A percentile compares a stretch with the other conserved stretches of the same genome.
Evolutionary conservation across 2,329 filamentous ascomycete species (phyloP).

Genomic region (Fusarium setosum): DNA sequence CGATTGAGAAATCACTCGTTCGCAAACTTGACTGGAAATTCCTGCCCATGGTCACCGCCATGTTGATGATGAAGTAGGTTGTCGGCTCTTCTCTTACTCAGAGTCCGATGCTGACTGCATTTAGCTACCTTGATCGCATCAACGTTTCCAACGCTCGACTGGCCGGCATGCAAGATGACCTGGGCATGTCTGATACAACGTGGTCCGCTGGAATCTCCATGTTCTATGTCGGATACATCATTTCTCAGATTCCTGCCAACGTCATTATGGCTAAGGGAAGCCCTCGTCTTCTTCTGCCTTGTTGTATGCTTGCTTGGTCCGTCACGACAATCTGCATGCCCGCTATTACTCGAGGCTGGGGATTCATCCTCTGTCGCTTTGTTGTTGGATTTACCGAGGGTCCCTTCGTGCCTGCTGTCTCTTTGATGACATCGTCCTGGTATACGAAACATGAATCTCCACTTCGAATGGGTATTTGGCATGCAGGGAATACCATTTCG

Average conservation of each 20-base stretch:
- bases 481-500: slow-evolving; percentile 57
- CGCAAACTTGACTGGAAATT: slow-evolving; percentile 45
- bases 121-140: slow-evolving; percentile 61
- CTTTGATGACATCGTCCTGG: slow-evolving; percentile 59
- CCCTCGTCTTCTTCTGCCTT: slow-evolving; percentile 49
- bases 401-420: slow-evolving; percentile 56
- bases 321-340: slow-evolving; percentile 58
- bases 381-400: slow-evolving; percentile 47
- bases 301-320: slow-evolving; percentile 56
- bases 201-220: slow-evolving; percentile 55
- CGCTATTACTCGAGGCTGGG: slow-evolving; percentile 46
- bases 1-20: slow-evolving; percentile 40
- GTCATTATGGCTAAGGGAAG: slow-evolving; percentile 55
- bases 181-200: slow-evolving; percentile 47
- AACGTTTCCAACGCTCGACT: slow-evolving; percentile 60
- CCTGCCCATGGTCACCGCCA: slow-evolving; percentile 41
- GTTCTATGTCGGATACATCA: slow-evolving; percentile 59
- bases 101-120: background rate
- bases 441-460: slow-evolving; percentile 58
- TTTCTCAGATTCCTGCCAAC: slow-evolving; percentile 59
- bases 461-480: slow-evolving; percentile 57
- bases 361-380: slow-evolving; percentile 47
- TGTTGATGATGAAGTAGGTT: slow-evolving; percentile 45
- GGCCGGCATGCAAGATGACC: slow-evolving; percentile 50
- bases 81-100: fast-evolving